A percentile compares a stretch with the other conserved stretches of the same genome.
Evolutionary conservation across 139 green algal genomes (phyloP).

Genomic region (Chlamydomonas asymmetrica): DNA sequence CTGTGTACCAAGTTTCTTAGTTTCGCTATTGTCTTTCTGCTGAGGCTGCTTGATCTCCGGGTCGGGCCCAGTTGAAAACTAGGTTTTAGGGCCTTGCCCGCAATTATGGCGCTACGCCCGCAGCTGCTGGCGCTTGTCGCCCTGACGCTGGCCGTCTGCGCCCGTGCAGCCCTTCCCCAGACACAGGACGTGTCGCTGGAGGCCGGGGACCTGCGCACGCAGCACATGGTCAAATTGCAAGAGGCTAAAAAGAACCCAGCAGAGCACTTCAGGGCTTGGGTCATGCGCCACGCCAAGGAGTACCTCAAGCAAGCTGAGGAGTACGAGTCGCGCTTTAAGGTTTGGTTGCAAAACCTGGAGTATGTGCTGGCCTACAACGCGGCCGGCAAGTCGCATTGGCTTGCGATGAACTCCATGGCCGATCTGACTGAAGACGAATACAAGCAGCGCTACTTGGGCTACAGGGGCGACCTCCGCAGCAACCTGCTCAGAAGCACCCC

Average conservation of each 20-base stretch:
- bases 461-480: constrained; percentile 11
- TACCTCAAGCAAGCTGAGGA: constrained; percentile 53
- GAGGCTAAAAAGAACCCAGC: constrained; percentile 10
- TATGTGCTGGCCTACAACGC: constrained; percentile 81
- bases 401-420: constrained; percentile 84
- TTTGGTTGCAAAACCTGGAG: constrained; percentile 85
- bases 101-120: too few relatives aligned
- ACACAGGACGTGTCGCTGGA: neutral
- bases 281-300: constrained; percentile 42
- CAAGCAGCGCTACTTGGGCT: constrained; percentile 65
- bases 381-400: constrained; percentile 57
- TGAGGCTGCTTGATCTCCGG: too few relatives aligned
- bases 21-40: too few relatives aligned
- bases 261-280: constrained; percentile 33
- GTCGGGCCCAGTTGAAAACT: too few relatives aligned
- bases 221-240: constrained; percentile 5
- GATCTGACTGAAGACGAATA: constrained; percentile 86
- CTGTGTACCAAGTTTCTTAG: too few relatives aligned
- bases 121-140: too few relatives aligned
- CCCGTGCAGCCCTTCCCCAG: neutral
- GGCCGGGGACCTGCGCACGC: neutral
- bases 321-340: constrained; percentile 60
- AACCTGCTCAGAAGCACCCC: constrained; percentile 2
- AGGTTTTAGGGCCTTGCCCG: too few relatives aligned
- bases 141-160: constrained; percentile 14